Evolutionary conservation across 1,284 basidiomycete genomes (phyloP).

Genomic region (Hemileia vastatrix): DNA sequence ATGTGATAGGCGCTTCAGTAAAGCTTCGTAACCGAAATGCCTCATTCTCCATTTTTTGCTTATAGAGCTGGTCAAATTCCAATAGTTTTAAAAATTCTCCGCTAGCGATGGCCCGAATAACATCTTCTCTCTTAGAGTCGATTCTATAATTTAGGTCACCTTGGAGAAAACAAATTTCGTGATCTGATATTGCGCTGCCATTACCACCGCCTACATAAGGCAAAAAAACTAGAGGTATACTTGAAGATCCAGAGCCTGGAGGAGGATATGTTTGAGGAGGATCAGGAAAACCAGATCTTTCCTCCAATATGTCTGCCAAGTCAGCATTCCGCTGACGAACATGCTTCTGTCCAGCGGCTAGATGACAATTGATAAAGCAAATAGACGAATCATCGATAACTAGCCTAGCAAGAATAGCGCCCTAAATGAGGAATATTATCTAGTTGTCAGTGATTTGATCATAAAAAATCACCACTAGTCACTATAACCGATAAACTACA

Average conservation of each 20-base stretch:
- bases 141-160: slow-evolving; percentile 85
- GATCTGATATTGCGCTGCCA: slow-evolving; percentile 86
- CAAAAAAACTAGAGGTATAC: too few relatives aligned
- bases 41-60: slow-evolving; percentile 76
- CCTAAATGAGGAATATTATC: slow-evolving; percentile 49
- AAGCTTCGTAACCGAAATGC: slow-evolving; percentile 75
- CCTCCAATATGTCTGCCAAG: slow-evolving; percentile 71
- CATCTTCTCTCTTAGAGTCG: slow-evolving; percentile 72
- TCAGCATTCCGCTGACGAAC: slow-evolving; percentile 75
- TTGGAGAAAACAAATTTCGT: slow-evolving; percentile 83
- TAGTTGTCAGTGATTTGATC: too few relatives aligned
- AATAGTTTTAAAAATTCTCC: slow-evolving; percentile 60
- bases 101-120: slow-evolving; percentile 58
- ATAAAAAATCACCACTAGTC: slow-evolving; percentile 1
- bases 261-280: slow-evolving; percentile 49
- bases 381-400: slow-evolving; percentile 72
- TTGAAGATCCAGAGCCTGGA: slow-evolving; percentile 33
- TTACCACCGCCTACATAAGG: slow-evolving; percentile 82
- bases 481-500: slow-evolving; percentile 3
- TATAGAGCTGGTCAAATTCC: slow-evolving; percentile 74
- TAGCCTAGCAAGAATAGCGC: slow-evolving; percentile 80
- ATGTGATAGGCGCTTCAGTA: slow-evolving; percentile 67
- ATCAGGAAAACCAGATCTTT: slow-evolving; percentile 60
- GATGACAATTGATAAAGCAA: slow-evolving; percentile 90
- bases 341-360: slow-evolving; percentile 83